Evolutionary conservation across 2,329 filamentous ascomycete species (phyloP).

Genomic region (Paraconiothyrium sp.): DNA sequence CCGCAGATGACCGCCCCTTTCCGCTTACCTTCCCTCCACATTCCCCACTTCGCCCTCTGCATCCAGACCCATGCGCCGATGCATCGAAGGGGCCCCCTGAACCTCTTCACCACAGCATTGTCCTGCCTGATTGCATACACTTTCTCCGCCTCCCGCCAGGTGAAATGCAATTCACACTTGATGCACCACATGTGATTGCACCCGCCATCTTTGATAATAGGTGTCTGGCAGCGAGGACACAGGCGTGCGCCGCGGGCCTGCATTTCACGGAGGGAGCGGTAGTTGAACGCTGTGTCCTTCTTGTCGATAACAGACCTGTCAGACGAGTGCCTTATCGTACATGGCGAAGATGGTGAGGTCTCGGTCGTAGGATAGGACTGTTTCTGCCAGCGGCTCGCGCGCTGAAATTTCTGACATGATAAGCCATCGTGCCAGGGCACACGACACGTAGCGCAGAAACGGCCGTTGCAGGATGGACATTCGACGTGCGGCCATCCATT

Average conservation of each 20-base stretch:
- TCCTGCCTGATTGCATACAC: slow-evolving; percentile 1
- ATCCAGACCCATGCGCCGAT: not conserved
- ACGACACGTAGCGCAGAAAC: slow-evolving; percentile 2
- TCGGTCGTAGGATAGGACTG: not conserved
- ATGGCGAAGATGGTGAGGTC: not conserved
- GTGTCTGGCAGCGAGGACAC: slow-evolving; percentile 6
- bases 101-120: not conserved
- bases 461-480: slow-evolving; percentile 4
- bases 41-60: not conserved
- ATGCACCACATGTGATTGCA: slow-evolving; percentile 4
- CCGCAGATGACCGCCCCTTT: not conserved
- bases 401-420: slow-evolving; percentile 6
- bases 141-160: slow-evolving; percentile 5
- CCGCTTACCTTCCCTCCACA: slow-evolving; percentile 1
- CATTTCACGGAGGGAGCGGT: not conserved
- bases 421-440: slow-evolving; percentile 1
- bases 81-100: not conserved
- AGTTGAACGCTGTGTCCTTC: not conserved
- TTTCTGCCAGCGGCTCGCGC: slow-evolving; percentile 4
- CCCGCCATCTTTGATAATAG: slow-evolving; percentile 10
- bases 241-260: not conserved
- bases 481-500: slow-evolving; percentile 3
- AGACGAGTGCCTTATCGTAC: not conserved
- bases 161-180: slow-evolving; percentile 1
- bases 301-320: not conserved